Evolutionary conservation across 176 grass and related monocot species (phyloP).

Genomic region (Oryza punctata): DNA sequence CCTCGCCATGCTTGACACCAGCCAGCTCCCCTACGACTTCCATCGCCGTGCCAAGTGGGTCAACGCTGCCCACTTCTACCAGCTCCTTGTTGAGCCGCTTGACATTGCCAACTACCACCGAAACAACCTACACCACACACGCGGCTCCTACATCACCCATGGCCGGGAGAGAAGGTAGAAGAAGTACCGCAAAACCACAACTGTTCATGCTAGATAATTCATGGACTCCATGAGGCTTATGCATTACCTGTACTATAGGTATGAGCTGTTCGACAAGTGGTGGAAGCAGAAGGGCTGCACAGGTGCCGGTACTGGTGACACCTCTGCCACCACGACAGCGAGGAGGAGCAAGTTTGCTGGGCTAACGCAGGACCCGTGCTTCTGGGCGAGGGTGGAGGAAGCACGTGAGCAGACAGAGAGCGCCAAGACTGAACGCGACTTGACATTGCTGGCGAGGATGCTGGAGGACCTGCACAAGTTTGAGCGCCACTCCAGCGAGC

Average conservation of each 20-base stretch:
- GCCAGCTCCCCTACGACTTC: constrained; percentile 81
- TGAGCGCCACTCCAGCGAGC: constrained; percentile 58
- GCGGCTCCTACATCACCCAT: constrained; percentile 70
- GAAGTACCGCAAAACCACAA: background rate
- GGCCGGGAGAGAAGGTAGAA: constrained; percentile 63
- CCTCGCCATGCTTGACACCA: constrained; percentile 77
- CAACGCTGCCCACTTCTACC: constrained; percentile 89
- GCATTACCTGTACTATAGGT: constrained; percentile 26
- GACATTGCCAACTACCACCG: constrained; percentile 91
- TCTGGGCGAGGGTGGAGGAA: constrained; percentile 92
- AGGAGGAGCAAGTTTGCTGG: constrained; percentile 88
- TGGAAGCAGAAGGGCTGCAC: constrained; percentile 49
- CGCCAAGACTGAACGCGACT: constrained; percentile 36
- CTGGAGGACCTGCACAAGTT: constrained; percentile 55
- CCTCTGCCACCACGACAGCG: background rate
- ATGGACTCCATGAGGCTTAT: background rate
- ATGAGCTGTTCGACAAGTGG: constrained; percentile 92
- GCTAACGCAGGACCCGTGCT: constrained; percentile 90
- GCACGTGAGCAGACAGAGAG: constrained; percentile 57
- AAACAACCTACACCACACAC: constrained; percentile 52
- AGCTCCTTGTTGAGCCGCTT: constrained; percentile 86
- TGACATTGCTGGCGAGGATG: constrained; percentile 17
- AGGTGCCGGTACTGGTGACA: background rate
- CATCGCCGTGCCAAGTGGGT: constrained; percentile 89
- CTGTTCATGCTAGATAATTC: constrained; percentile 1